phyloP scores from a whole-genome alignment of 306 rosid species.

The Morella rubra region DNA sequence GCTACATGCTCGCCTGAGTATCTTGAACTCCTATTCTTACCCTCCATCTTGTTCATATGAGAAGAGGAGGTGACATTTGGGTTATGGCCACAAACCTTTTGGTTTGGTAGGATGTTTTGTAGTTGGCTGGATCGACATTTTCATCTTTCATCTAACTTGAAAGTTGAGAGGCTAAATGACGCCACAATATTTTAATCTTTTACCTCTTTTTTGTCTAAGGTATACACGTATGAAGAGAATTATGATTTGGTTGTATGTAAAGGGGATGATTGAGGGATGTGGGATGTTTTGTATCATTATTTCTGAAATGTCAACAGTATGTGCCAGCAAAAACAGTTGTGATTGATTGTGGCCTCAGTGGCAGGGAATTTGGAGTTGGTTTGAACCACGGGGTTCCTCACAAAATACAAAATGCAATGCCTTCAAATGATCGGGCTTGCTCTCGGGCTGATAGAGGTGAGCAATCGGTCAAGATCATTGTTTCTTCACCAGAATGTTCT shows the following conservation, averaged over 20 bases:
- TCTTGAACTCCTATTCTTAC: background rate
- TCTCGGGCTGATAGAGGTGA: conserved; percentile 37
- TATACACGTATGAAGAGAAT: background rate
- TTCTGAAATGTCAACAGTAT: background rate
- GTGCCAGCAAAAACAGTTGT: conserved; percentile 8
- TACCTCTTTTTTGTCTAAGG: background rate
- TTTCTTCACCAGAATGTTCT: conserved; percentile 6
- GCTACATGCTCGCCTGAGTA: background rate
- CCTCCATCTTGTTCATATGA: background rate
- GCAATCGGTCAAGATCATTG: conserved; percentile 26
- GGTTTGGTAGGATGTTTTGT: background rate
- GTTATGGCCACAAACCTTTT: background rate
- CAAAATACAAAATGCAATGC: conserved; percentile 32
- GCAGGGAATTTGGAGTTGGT: conserved; percentile 47
- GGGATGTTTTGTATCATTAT: background rate
- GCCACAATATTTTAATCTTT: background rate
- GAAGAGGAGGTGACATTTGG: background rate
- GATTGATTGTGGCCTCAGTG: conserved; percentile 29
- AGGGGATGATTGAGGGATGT: background rate
- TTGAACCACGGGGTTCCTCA: conserved; percentile 24
- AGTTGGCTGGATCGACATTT: background rate
- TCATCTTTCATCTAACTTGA: background rate
- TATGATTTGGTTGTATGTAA: background rate
- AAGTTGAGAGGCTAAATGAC: background rate
- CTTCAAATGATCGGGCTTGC: conserved; percentile 28